phyloP scores from a whole-genome alignment of 1,139 yeast genomes.

The Wickerhamiella infanticola region DNA sequence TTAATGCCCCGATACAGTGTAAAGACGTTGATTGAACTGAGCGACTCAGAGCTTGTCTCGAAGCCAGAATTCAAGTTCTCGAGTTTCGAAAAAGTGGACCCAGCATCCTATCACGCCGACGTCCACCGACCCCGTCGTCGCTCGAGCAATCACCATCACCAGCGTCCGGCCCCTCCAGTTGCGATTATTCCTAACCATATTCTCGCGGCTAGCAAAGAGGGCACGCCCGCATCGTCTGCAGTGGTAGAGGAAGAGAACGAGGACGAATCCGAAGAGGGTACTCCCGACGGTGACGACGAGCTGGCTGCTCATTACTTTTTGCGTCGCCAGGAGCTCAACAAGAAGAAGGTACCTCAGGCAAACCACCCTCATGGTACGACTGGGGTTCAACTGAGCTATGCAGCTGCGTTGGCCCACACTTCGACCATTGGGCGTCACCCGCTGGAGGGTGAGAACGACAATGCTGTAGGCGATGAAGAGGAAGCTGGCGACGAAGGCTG shows the following conservation, averaged over 20 bases:
- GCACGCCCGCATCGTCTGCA: slow-evolving; percentile 1
- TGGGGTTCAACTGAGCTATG: slow-evolving; percentile 13
- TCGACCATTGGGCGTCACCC: slow-evolving; percentile 7
- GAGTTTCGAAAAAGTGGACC: slow-evolving; percentile 13
- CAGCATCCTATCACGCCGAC: slow-evolving; percentile 5
- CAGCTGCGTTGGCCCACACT: slow-evolving; percentile 15
- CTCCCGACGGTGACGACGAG: slow-evolving; percentile 15
- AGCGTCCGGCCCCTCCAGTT: slow-evolving; percentile 9
- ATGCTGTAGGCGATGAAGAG: slow-evolving; percentile 11
- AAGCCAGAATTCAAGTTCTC: slow-evolving; percentile 17
- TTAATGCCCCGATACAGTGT: slow-evolving; percentile 15
- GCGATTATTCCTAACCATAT: slow-evolving; percentile 9
- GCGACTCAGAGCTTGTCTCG: slow-evolving; percentile 13
- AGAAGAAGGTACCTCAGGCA: slow-evolving; percentile 4
- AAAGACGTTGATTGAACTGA: slow-evolving; percentile 13
- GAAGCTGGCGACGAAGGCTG: slow-evolving; percentile 22
- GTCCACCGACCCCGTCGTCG: slow-evolving; percentile 9
- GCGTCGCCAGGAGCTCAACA: slow-evolving; percentile 8
- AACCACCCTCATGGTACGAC: slow-evolving; percentile 6
- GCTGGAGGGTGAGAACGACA: slow-evolving; percentile 9
- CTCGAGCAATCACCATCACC: slow-evolving; percentile 7
- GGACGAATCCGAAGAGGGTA: slow-evolving; percentile 10
- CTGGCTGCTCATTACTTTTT: slow-evolving; percentile 15
- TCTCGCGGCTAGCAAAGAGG: slow-evolving; percentile 9
- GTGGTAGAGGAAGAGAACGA: slow-evolving; percentile 10